Base-by-base conservation (phyloP, 2,329 filamentous ascomycete genomes). In the Pseudogymnoascus verrucosus region DNA sequence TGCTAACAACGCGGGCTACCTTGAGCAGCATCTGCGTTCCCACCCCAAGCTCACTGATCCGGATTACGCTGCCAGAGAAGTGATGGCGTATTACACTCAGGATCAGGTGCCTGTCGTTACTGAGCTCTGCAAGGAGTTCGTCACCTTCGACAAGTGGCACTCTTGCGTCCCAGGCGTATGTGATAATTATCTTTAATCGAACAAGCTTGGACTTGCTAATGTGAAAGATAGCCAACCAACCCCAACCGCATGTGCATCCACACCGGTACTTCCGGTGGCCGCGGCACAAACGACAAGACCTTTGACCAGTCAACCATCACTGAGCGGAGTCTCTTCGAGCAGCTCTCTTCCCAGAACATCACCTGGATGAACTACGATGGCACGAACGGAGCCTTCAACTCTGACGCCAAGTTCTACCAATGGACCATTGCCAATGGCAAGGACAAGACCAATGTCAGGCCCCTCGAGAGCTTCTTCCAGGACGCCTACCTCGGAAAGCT, bases 361-460 rank as follows among this genome's bases (percentile, higher is more conserved):
- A 72, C 71, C 44, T 81, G 79, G 79, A 75, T 74, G 63, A 80
- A 81, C 70, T 81, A 80, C 70, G 74, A 76, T 54, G 73, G 72
- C 3, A 71, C 68, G 5, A 65, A 64, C 26, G 62, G 70, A 2
- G 75, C 73, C 19, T 78, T 77, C 44, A 74, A 75, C 21, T 78
- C 78, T 0, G 79, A 80, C 64, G 74, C 78, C 0, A 67, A 72
- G 1, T 79, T 77, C 69, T 80, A 78, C 66, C 68, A 72, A 60
- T 79, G 76, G 77, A 79, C 78, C 0, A 66, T 70, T 4, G 68
- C 68, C 4, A 73, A 71, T 36, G 75, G 75, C 19, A 66, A 64
- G 16, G 74, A 74, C 42, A 67, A 74, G 39, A 57, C 51, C 26
- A 73, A 74, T 34, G 71, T 77, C 44, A 69, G 74, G 16, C 72